Evolutionary conservation across 2,329 filamentous ascomycete genomes (phyloP), one percentile per base, ranked within the genome.

Genomic region (Grosmannia huntii): DNA sequence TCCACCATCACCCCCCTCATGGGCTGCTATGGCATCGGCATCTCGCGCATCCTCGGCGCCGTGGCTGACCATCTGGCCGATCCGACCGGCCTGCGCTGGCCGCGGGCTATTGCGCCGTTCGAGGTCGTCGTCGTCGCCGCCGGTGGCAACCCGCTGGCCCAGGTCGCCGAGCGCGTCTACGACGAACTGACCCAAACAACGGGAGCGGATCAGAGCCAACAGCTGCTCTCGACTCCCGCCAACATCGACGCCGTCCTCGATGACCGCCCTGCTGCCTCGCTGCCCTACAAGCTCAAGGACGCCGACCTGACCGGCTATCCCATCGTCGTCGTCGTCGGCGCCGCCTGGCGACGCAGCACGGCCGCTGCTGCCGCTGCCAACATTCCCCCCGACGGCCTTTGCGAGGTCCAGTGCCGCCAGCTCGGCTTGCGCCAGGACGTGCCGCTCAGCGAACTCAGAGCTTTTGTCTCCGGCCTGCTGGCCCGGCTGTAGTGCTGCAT

Each of bases 1-100:
- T 16, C 51, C 5, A 19, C 51, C 12, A 19, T 62, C 14, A 57
- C 57, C n/a, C 62, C 62, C 1, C 83, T 95, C 63, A 99, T 99
- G 94, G 94, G 94, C 58, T 99, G 94, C 69, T 90, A 96, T 68
- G 94, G 94, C 0, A 95, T 99, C 61, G 94, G 94, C 1, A 83
- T 99, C 21, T 95, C 90, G 5, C 86, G 94, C 51, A 84, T 99
- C 65, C 85, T 99, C 61, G 90, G 86, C 10, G 90, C 94, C 1
- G 83, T 94, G 0, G 91, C 91, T 1, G 86, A 92, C 62, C 80
- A 86, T 46, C 75, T 90, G 11, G 78, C 83, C 0, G 89, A 95
- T 64, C 67, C 77, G 3, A 80, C 75, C 66, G 94, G 90, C 0
- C 76, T 97, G 9, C 90, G 89, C 65, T 99, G 94, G 94, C 94